These are phyloP conservation scores for Talaromyces piceae DNA, from an alignment of 2,329 filamentous ascomycete genomes.

Conservation along the genomic window DNA sequence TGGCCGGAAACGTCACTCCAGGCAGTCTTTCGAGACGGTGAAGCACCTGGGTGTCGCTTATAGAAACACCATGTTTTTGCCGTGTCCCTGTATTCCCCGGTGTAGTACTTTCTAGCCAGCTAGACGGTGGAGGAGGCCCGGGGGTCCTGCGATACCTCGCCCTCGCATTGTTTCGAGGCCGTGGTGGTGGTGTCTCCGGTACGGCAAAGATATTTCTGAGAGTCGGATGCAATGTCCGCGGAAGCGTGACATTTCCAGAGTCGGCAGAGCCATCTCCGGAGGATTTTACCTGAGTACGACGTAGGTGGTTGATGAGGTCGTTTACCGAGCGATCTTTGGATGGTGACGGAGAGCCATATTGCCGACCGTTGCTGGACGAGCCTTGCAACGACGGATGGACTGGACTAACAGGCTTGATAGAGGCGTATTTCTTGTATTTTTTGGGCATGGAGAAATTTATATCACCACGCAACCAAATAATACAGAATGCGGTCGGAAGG, in stretches of 20 bases:
- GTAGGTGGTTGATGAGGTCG: constrained; percentile 41
- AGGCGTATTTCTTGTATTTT: constrained; percentile 34
- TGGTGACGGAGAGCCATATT: constrained; percentile 21
- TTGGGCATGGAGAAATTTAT: constrained; percentile 37
- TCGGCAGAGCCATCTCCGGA: constrained; percentile 15
- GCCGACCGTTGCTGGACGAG: constrained; percentile 21
- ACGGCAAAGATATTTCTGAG: constrained; percentile 39
- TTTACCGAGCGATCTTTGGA: constrained; percentile 35
- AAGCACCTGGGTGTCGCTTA: constrained; percentile 17
- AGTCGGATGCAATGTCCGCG: constrained; percentile 39
- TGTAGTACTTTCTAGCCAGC: constrained; percentile 32
- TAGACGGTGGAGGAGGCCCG: constrained; percentile 40
- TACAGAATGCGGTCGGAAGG: neutral
- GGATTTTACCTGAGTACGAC: constrained; percentile 30
- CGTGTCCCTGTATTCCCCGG: constrained; percentile 11
- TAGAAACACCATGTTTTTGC: constrained; percentile 10
- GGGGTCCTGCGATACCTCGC: constrained; percentile 31
- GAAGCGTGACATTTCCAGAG: constrained; percentile 16
- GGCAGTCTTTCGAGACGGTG: constrained; percentile 34
- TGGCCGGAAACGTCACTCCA: constrained; percentile 28
- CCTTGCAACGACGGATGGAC: constrained; percentile 32
- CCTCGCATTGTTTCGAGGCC: constrained; percentile 30
- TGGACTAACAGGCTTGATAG: constrained; percentile 34
- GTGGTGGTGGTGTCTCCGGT: constrained; percentile 36
- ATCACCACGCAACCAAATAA: neutral